A percentile compares a stretch with the other conserved stretches of the same genome.
These are phyloP conservation scores for Hemileia vastatrix DNA, from an alignment of 1,284 basidiomycete species.

Conservation along the genomic window DNA sequence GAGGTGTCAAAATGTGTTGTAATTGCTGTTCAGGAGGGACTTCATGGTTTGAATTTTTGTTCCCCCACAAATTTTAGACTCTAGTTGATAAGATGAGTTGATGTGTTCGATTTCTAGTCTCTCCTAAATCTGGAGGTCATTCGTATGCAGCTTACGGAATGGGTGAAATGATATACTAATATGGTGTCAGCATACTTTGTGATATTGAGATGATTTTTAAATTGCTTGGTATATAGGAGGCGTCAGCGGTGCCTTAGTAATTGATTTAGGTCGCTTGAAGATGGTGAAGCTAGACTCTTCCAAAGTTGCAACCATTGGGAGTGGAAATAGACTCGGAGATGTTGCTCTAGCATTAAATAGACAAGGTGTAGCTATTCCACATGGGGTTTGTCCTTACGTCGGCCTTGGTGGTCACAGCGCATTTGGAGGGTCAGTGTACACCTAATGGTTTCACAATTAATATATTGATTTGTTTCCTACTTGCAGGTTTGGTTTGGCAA, in stretches of 20 bases:
- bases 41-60: too few relatives aligned
- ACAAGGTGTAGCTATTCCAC: slow-evolving; percentile 37
- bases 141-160: slow-evolving; percentile 17
- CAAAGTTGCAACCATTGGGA: slow-evolving; percentile 33
- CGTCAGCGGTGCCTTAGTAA: slow-evolving; percentile 2
- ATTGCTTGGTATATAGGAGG: too few relatives aligned
- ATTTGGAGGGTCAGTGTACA: slow-evolving; percentile 30
- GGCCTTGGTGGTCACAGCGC: slow-evolving; percentile 41
- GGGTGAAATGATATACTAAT: too few relatives aligned
- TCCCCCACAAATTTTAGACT: too few relatives aligned
- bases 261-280: slow-evolving; percentile 5
- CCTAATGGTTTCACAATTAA: neutral
- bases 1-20: slow-evolving; percentile 2
- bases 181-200: too few relatives aligned
- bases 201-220: too few relatives aligned
- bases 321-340: slow-evolving; percentile 43
- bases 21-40: too few relatives aligned
- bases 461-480: neutral
- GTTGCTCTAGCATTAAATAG: slow-evolving; percentile 40
- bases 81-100: too few relatives aligned
- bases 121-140: slow-evolving; percentile 16
- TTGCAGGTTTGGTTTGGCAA: slow-evolving; percentile 34
- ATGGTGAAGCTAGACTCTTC: neutral
- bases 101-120: neutral
- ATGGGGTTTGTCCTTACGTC: slow-evolving; percentile 43